phyloP scores from a whole-genome alignment of 2,329 filamentous ascomycete species.

The Drechslerella stenobrocha region DNA sequence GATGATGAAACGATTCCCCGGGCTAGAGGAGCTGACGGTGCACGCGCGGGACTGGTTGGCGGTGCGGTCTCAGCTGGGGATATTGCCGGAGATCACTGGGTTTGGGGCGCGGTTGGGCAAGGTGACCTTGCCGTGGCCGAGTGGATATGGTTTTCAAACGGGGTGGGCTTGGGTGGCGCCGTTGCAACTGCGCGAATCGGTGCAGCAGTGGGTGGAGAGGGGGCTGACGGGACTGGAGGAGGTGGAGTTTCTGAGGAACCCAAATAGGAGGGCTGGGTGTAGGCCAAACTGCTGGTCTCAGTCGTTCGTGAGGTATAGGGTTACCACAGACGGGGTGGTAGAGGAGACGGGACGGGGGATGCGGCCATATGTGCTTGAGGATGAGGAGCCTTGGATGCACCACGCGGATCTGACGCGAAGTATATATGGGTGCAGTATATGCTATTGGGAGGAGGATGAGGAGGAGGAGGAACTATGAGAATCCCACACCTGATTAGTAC shows the following conservation, averaged over 20 bases:
- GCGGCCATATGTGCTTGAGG: no score
- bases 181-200: constrained; percentile 2
- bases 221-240: constrained; percentile 1
- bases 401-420: background rate
- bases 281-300: no score
- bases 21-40: background rate
- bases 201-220: background rate
- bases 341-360: background rate
- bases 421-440: background rate
- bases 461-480: background rate
- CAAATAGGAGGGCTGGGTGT: background rate
- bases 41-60: background rate
- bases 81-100: background rate
- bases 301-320: background rate
- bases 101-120: background rate
- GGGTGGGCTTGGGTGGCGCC: background rate
- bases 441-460: no score
- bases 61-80: background rate
- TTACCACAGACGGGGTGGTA: background rate
- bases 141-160: background rate
- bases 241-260: constrained; percentile 4
- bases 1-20: background rate
- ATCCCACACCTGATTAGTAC: no score
- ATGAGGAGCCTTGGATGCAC: background rate
- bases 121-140: constrained; percentile 7